phyloP scores from a whole-genome alignment of 2,329 filamentous ascomycete species.

The Ambrosiella cleistominuta region DNA sequence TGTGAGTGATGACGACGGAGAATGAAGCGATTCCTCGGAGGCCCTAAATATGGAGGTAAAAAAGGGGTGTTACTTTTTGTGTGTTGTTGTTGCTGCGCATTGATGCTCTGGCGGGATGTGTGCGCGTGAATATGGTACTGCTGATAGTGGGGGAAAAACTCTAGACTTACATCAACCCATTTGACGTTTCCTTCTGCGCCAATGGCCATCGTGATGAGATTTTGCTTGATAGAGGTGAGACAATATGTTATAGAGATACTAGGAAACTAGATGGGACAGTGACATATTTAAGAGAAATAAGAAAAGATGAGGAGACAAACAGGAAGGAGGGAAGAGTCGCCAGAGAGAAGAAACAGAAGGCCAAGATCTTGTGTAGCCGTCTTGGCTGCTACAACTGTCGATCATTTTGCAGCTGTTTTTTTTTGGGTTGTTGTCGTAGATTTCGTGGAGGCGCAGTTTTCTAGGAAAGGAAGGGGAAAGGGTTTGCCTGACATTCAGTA shows the following conservation, averaged over 20 bases:
- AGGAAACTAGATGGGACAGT: too few relatives aligned
- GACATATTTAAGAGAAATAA: background rate
- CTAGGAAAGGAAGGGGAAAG: too few relatives aligned
- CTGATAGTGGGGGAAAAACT: constrained; percentile 17
- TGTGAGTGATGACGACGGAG: constrained; percentile 36
- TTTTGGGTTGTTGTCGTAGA: too few relatives aligned
- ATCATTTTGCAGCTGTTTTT: too few relatives aligned
- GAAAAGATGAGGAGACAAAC: background rate
- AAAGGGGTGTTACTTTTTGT: background rate
- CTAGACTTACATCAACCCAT: constrained; percentile 38
- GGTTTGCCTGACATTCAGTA: too few relatives aligned
- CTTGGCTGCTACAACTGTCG: background rate
- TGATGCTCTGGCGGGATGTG: too few relatives aligned
- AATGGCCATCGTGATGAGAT: constrained; percentile 21
- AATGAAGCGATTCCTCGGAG: constrained; percentile 37
- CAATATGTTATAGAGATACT: too few relatives aligned
- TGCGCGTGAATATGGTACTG: background rate
- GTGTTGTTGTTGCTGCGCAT: too few relatives aligned
- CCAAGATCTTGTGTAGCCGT: background rate
- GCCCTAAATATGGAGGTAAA: constrained; percentile 23
- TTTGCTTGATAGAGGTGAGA: background rate
- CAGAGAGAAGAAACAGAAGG: background rate
- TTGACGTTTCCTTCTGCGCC: constrained; percentile 34
- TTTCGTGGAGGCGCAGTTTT: too few relatives aligned
- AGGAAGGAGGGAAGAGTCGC: background rate